Percentiles rank a stretch among this genome's conserved stretches.
These are phyloP conservation scores for Abrus pulchellus DNA, from an alignment of 306 rosid species.

Conservation along the genomic window DNA sequence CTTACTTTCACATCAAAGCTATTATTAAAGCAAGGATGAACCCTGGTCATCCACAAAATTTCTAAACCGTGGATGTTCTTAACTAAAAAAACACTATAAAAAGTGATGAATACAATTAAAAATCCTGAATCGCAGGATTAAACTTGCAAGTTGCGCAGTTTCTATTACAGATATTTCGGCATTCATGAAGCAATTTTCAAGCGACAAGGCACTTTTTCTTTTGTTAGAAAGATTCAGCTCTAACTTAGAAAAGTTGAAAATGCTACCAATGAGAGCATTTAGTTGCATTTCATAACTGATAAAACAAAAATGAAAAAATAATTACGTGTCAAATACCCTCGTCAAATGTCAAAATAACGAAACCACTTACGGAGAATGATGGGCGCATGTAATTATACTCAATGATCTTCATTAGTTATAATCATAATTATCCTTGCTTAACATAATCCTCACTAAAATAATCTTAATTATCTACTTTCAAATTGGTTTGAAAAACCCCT, in stretches of 20 bases:
- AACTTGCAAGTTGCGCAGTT: not conserved
- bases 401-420: not conserved
- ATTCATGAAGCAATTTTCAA: not conserved
- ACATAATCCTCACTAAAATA: slow-evolving; percentile 31
- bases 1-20: not conserved
- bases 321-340: slow-evolving; percentile 1
- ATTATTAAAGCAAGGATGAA: not conserved
- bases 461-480: not conserved
- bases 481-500: slow-evolving; percentile 26
- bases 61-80: not conserved
- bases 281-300: not conserved
- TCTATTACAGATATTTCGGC: not conserved
- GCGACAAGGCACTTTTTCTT: not conserved
- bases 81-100: not conserved
- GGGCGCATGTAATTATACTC: not conserved
- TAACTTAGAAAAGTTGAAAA: not conserved
- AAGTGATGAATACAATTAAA: not conserved
- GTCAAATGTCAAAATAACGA: not conserved
- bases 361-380: slow-evolving; percentile 23
- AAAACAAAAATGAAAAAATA: not conserved
- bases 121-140: not conserved
- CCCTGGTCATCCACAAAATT: not conserved
- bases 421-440: not conserved
- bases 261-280: not conserved
- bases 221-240: not conserved